Conservation (phyloP, 2,329 filamentous ascomycete species). For the Penicillium sp. region DNA sequence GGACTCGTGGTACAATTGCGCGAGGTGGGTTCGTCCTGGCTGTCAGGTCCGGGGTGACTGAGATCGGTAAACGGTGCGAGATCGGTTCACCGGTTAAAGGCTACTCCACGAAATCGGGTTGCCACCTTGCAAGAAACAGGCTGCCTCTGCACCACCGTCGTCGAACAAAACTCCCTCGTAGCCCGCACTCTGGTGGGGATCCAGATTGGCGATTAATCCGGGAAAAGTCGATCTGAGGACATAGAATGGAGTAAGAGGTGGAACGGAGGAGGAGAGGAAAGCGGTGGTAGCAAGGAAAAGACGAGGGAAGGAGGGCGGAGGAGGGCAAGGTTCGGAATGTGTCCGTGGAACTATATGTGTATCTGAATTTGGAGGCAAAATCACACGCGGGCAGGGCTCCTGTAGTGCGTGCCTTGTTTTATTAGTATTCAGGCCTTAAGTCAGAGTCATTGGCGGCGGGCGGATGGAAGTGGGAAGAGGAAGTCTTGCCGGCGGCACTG, state of each 20-base stretch:
- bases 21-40: background rate
- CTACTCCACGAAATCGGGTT: constrained; percentile 8
- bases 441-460: constrained; percentile 15
- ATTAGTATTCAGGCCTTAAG: background rate
- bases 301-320: background rate
- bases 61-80: background rate
- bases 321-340: constrained; percentile 2
- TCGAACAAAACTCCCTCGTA: constrained; percentile 19
- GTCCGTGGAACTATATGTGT: background rate
- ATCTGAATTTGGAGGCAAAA: constrained; percentile 15
- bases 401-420: constrained; percentile 7
- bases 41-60: constrained; percentile 9
- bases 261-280: constrained; percentile 3
- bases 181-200: constrained; percentile 19
- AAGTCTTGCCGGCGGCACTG: constrained; percentile 17
- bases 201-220: constrained; percentile 25
- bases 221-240: constrained; percentile 22
- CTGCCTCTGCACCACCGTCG: constrained; percentile 13
- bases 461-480: constrained; percentile 10
- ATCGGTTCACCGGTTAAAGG: constrained; percentile 14
- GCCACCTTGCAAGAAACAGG: constrained; percentile 13
- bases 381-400: background rate
- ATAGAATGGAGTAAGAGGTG: constrained; percentile 21
- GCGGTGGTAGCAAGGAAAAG: background rate
- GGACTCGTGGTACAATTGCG: constrained; percentile 1